Percentiles rank a stretch among this genome's conserved stretches.
These are phyloP conservation scores for Lipomyces chichibuensis DNA, from an alignment of 805 yeast genomes.

Conservation along the genomic window DNA sequence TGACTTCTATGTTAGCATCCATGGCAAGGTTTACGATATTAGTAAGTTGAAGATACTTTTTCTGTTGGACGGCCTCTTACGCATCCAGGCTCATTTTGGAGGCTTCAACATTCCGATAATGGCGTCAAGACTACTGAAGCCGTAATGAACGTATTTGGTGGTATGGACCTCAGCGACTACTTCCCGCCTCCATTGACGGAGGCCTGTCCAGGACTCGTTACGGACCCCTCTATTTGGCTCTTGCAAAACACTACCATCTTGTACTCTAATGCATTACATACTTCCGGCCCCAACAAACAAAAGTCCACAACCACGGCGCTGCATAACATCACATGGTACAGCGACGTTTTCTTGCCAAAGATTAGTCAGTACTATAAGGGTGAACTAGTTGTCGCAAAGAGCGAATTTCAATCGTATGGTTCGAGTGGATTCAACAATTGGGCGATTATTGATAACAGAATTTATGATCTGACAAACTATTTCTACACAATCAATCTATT, in stretches of 20 bases:
- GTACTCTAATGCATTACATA: slow-evolving; percentile 42
- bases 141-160: slow-evolving; percentile 47
- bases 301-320: slow-evolving; percentile 43
- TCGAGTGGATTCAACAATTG: slow-evolving; percentile 40
- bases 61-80: too few relatives aligned
- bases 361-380: slow-evolving; percentile 47
- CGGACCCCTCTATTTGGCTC: slow-evolving; percentile 41
- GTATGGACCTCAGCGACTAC: slow-evolving; percentile 47
- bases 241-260: slow-evolving; percentile 42
- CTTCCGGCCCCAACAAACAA: slow-evolving; percentile 42
- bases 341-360: slow-evolving; percentile 44
- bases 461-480: slow-evolving; percentile 48
- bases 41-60: slow-evolving; percentile 35
- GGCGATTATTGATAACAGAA: slow-evolving; percentile 43
- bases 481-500: slow-evolving; percentile 42
- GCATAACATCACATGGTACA: slow-evolving; percentile 46
- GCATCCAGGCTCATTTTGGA: slow-evolving; percentile 42
- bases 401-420: slow-evolving; percentile 38
- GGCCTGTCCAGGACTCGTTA: slow-evolving; percentile 48
- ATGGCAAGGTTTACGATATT: slow-evolving; percentile 49
- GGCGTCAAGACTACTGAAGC: slow-evolving; percentile 43
- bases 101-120: slow-evolving; percentile 48
- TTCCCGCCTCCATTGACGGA: slow-evolving; percentile 49
- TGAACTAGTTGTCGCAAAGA: slow-evolving; percentile 43
- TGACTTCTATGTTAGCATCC: slow-evolving; percentile 48